A percentile compares a stretch with the other conserved stretches of the same genome.
Evolutionary conservation across 139 green algal genomes (phyloP).

Genomic region (Coccomyxa sp.): DNA sequence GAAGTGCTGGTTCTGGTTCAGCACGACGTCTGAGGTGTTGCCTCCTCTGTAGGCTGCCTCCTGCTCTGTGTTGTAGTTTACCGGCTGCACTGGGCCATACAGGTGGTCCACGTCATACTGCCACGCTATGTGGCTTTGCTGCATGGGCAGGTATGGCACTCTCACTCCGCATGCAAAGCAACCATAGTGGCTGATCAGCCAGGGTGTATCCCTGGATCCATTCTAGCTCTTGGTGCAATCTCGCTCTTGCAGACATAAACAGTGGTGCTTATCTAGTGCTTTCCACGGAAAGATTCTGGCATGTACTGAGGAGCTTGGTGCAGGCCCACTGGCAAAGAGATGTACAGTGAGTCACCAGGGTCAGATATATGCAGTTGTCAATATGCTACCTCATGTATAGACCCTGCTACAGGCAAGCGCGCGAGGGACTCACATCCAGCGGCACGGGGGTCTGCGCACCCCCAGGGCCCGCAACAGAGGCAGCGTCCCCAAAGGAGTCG

Average conservation of each 20-base stretch:
- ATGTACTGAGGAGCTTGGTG: no score
- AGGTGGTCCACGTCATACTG: slow-evolving; percentile 50
- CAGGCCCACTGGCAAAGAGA: no score
- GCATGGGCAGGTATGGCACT: slow-evolving; percentile 12
- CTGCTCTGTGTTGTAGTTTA: slow-evolving; percentile 69
- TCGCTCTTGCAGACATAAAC: no score
- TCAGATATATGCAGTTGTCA: no score
- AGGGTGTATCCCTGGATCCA: no score
- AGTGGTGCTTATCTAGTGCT: no score
- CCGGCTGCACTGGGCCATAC: slow-evolving; percentile 54
- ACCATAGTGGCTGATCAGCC: no score
- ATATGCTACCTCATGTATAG: background rate
- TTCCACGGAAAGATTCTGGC: no score
- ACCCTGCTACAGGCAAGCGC: background rate
- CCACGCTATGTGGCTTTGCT: slow-evolving; percentile 70
- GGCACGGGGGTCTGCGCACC: background rate
- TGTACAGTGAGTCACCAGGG: no score
- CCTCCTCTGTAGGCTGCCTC: slow-evolving; percentile 52
- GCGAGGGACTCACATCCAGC: slow-evolving; percentile 12
- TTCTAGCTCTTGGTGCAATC: no score
- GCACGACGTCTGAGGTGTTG: slow-evolving; percentile 28
- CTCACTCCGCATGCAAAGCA: background rate
- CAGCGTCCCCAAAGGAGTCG: slow-evolving; percentile 71
- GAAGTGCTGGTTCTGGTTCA: slow-evolving; percentile 84
- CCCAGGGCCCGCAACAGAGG: slow-evolving; percentile 1